Conservation (phyloP, 2,329 filamentous ascomycete species). For the Exophiala alcalophila region DNA sequence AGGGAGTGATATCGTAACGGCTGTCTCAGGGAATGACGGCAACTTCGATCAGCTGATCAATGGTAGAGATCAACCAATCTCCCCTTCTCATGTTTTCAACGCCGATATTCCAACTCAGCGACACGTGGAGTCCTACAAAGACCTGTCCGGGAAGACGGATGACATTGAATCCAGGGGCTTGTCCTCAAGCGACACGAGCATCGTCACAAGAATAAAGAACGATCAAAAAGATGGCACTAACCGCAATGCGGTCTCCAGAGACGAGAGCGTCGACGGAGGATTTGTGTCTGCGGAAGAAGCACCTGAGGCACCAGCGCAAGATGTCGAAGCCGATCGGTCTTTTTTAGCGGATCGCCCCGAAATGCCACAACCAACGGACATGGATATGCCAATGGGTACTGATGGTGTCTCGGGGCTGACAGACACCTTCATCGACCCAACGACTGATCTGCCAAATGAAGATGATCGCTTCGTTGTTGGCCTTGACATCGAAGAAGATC, state of each 20-base stretch:
- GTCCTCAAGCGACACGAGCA: too few relatives aligned
- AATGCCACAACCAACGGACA: slow-evolving; percentile 50
- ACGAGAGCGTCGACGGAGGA: slow-evolving; percentile 28
- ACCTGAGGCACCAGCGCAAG: slow-evolving; percentile 7
- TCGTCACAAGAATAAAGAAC: too few relatives aligned
- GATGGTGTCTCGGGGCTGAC: slow-evolving; percentile 47
- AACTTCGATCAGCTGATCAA: too few relatives aligned
- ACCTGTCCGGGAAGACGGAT: too few relatives aligned
- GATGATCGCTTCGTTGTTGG: not conserved
- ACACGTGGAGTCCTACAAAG: too few relatives aligned
- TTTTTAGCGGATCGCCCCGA: slow-evolving; percentile 65
- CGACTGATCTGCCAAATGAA: not conserved
- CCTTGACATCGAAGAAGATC: slow-evolving; percentile 29
- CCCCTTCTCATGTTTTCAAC: too few relatives aligned
- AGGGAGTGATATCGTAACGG: not conserved
- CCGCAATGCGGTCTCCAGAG: slow-evolving; percentile 36
- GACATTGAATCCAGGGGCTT: too few relatives aligned
- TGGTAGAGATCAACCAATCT: too few relatives aligned
- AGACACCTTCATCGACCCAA: not conserved
- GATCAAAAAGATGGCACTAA: slow-evolving; percentile 22
- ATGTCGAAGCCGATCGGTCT: slow-evolving; percentile 47
- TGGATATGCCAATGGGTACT: slow-evolving; percentile 34
- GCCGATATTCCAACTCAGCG: too few relatives aligned
- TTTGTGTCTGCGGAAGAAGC: slow-evolving; percentile 30
- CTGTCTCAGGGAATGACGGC: slow-evolving; percentile 9